Evolutionary conservation across 305 asterid species (phyloP), one percentile per base, ranked within the genome.

Genomic region (Solanum aculeatissimum): DNA sequence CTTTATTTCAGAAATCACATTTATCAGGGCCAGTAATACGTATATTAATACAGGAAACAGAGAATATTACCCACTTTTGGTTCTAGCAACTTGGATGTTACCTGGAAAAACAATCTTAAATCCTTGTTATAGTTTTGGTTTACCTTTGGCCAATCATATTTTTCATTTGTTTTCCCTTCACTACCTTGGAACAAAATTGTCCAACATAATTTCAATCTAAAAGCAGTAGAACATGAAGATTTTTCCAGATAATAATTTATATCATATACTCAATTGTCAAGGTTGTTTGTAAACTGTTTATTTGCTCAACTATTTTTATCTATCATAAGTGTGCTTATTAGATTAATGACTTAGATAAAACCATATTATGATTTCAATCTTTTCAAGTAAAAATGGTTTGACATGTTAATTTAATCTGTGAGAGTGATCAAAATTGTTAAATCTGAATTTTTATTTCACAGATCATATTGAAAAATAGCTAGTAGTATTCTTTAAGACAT

Each of bases 1-100:
- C 99, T 96, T 93, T 85, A 86, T 65, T 70, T 74, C 51, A 47
- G 77, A 82, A 32, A 47, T 27, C 58, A 51, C 42, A 68, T 42
- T 23, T 42, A 66, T 69, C 81, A 81, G 85, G 53, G 63, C 66
- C 27, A 16, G 81, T 27, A 74, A 19, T 32, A 35, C 19, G 49
- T 40, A 7, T 47, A 29, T 55, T 54, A 65, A 70, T 71, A 66
- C 83, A 86, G 16, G 47, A 78, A 84, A 65, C 29, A 18, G 23
- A 80, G 35, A 38, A 8, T 8, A 40, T 23, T 49, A 49, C 43
- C 43, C 81, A 75, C 81, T 49, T 75, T 75, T 27, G 63, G 81
- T 9, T 75, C 80, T 66, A 66, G 42, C 47, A 29, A 29, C 58
- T 15, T 27, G 81, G 14, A 8, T 75, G 49, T 47, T 75, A 27